These are phyloP conservation scores for Jackrogersella multiformis DNA, from an alignment of 495 filamentous ascomycete genomes.

Conservation along the genomic window DNA sequence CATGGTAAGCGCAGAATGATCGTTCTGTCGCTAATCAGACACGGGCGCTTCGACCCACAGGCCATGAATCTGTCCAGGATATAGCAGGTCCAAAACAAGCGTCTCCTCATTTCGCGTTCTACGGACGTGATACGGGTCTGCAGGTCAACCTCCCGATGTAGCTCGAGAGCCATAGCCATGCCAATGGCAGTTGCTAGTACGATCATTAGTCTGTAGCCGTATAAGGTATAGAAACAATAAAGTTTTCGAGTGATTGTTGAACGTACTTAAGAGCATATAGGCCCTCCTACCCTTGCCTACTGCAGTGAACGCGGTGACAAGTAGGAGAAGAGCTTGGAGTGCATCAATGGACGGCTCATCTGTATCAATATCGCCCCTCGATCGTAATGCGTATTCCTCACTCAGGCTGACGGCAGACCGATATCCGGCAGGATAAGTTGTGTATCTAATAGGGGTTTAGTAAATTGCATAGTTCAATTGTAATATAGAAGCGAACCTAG, in stretches of 20 bases:
- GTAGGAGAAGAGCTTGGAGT: conserved; percentile 77
- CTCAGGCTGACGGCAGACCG: conserved; percentile 67
- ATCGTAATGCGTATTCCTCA: conserved; percentile 72
- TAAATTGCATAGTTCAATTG: conserved; percentile 1
- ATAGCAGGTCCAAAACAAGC: conserved; percentile 86
- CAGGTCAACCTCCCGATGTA: conserved; percentile 74
- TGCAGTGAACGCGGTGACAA: conserved; percentile 77
- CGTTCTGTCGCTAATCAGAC: conserved; percentile 76
- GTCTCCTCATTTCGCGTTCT: conserved; percentile 76
- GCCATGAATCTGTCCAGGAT: conserved; percentile 81
- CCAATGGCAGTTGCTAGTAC: conserved; percentile 74
- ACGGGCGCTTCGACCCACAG: conserved; percentile 80
- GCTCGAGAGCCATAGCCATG: conserved; percentile 80
- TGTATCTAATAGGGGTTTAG: conserved; percentile 62
- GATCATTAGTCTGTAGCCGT: conserved; percentile 1
- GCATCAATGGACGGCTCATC: conserved; percentile 82
- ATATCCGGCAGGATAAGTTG: conserved; percentile 66
- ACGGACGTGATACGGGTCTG: conserved; percentile 63
- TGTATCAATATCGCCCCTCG: conserved; percentile 73
- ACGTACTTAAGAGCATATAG: conserved; percentile 82
- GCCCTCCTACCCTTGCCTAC: conserved; percentile 83
- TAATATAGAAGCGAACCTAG: conserved; percentile 61
- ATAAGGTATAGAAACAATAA: background rate
- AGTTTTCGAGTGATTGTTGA: too few relatives aligned
- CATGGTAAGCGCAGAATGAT: conserved; percentile 77